Base-by-base conservation (phyloP, 805 yeast genomes). In the Schwanniomyces vanrijiae region DNA sequence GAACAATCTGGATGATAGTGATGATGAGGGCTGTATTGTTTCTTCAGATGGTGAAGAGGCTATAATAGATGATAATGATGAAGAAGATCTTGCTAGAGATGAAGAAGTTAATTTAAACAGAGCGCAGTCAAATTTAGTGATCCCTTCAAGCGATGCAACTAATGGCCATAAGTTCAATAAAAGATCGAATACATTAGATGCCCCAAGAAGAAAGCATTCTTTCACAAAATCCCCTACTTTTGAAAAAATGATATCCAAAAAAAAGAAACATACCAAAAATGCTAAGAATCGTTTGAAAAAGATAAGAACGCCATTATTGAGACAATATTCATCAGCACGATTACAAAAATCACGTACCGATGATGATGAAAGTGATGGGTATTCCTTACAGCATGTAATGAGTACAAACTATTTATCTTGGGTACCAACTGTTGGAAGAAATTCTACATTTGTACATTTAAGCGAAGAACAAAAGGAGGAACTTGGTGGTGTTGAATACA, bases 401-500 rank as follows among this genome's bases (percentile, higher is more conserved):
- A 79, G 83, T 25, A 69, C 84, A 0, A 81, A 80, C 48, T 94
- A 91, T 56, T 70, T 92, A 20, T 90, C 97, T 0, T 90, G 96
- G 89, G 79, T 78, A 26, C 97, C 98, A 2, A 88, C 94, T 0
- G 78, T 94, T 29, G 98, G 97, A 9, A 79, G 97, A 64, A 94
- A 94, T 65, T 92, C 98, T 0, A 85, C 91, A 0, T 94, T 94
- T 72, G 86, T 90, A 2, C 86, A 86, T 13, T 65, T 94, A 37
- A 82, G 89, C 2, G 88, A 83, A 31, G 84, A 78, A 20, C 98
- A 94, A 64, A 90, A 89, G 58, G 95, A 88, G 49, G 99, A 94
- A 63, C 69, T 94, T 33, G 99, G 99, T 33, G 99, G 99, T 42
- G 97, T 94, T 13, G 99, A 94, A 61, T 94, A 94, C 62, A 78